A percentile compares a stretch with the other conserved stretches of the same genome.
These are phyloP conservation scores for Globisporangium cystogenes DNA, from an alignment of 352 stramenopile genomes.

Conservation along the genomic window DNA sequence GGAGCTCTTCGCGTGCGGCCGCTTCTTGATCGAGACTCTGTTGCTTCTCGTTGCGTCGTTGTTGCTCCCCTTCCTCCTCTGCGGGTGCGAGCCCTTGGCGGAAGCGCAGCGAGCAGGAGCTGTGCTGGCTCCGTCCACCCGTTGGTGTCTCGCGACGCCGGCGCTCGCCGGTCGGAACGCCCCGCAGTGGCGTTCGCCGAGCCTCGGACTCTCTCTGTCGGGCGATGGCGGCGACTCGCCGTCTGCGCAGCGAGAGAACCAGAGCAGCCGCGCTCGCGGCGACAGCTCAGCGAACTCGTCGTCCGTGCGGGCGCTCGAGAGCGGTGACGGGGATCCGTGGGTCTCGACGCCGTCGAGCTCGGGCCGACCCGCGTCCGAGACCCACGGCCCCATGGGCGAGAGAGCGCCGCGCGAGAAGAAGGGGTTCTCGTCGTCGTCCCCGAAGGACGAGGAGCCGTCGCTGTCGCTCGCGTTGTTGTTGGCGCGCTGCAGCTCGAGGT, in stretches of 20 bases:
- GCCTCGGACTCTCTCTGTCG: not conserved
- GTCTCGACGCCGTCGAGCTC: slow-evolving; percentile 11
- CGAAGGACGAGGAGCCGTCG: slow-evolving; percentile 1
- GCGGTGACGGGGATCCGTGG: not conserved
- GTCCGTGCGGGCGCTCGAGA: slow-evolving; percentile 2
- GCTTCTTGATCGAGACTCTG: not conserved
- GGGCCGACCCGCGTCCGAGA: slow-evolving; percentile 7
- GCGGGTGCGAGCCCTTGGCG: slow-evolving; percentile 7
- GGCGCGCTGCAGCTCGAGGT: slow-evolving; percentile 3
- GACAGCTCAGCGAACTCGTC: slow-evolving; percentile 30
- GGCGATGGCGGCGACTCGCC: slow-evolving; percentile 4
- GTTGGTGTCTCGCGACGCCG: not conserved
- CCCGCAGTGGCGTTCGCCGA: slow-evolving; percentile 5
- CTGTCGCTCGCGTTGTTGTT: slow-evolving; percentile 8
- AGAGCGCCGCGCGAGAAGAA: slow-evolving; percentile 11
- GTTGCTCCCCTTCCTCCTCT: not conserved
- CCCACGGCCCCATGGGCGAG: slow-evolving; percentile 52
- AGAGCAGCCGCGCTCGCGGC: slow-evolving; percentile 54
- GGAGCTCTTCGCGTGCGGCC: slow-evolving; percentile 1
- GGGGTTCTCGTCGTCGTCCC: slow-evolving; percentile 7
- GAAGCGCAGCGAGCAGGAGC: slow-evolving; percentile 20
- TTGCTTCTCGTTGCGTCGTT: not conserved
- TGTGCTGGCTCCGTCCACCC: not conserved
- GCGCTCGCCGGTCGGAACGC: slow-evolving; percentile 6
- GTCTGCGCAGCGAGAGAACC: slow-evolving; percentile 40